A percentile compares a stretch with the other conserved stretches of the same genome.
Evolutionary conservation across 2,329 filamentous ascomycete genomes (phyloP).

Genomic region (Ophiobolus disseminans): DNA sequence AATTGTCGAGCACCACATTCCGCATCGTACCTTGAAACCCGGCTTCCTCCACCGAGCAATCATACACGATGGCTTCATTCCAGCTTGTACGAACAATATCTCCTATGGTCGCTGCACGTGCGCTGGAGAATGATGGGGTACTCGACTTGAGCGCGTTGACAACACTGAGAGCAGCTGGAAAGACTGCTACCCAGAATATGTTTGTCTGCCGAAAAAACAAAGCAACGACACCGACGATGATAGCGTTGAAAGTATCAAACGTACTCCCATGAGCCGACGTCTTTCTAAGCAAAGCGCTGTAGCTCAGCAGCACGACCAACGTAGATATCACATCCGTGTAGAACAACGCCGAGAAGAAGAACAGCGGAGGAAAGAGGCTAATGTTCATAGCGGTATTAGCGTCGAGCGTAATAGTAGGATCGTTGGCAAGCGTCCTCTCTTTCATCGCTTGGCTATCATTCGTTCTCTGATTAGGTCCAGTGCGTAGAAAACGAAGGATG

Average conservation of each 20-base stretch:
- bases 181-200: constrained; percentile 90
- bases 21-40: constrained; percentile 29
- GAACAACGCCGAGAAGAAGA: constrained; percentile 95
- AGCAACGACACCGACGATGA: constrained; percentile 68
- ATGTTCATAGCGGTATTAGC: constrained; percentile 77
- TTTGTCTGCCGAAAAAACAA: constrained; percentile 92
- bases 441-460: background rate
- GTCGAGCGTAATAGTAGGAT: constrained; percentile 46
- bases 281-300: constrained; percentile 58
- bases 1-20: background rate
- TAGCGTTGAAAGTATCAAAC: constrained; percentile 17
- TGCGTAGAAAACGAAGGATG: constrained; percentile 27
- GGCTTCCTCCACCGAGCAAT: constrained; percentile 31
- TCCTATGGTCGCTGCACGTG: background rate
- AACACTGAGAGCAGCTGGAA: constrained; percentile 66
- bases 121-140: background rate
- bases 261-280: constrained; percentile 16
- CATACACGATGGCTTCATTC: constrained; percentile 29
- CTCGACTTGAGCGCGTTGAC: constrained; percentile 36
- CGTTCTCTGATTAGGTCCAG: constrained; percentile 2
- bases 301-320: constrained; percentile 73
- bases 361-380: constrained; percentile 83
- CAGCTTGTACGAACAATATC: constrained; percentile 26
- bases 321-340: constrained; percentile 93
- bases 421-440: constrained; percentile 1